Base-by-base conservation (phyloP, 768 basidiomycete genomes). In the Galerina marginata region DNA sequence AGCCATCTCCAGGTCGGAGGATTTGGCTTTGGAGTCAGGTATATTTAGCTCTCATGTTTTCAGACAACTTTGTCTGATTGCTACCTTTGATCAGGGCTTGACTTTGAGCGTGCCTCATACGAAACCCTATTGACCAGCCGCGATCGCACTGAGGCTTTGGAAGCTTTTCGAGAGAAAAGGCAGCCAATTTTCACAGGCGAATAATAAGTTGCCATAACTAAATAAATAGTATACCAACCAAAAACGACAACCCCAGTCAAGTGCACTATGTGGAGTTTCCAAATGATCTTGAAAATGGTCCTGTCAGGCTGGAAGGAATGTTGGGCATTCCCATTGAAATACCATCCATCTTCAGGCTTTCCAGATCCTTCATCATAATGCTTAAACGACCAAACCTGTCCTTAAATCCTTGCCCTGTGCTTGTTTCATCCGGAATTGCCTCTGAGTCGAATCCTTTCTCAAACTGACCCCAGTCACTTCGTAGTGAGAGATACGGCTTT, bases 381-480 rank as follows among this genome's bases (percentile, higher is more conserved):
- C 91, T 92, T 65, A 94, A 71, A 29, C 91, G 80, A 4, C 87
- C 88, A 72, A 93, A 89, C 48, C 86, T 85, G 65, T 88, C 80
- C 59, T 81, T 85, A 59, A 86, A 75, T 16, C 85, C 83, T 46
- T 81, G 81, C 16, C 81, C 78, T 37, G 75, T 71, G 26, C 74
- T 72, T 29, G 73, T 71, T 39, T 72, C 80, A 26, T 76, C 79
- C 46, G 75, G 70, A 38, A 72, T 66, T 12, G 80, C 82, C 36
- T 81, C 76, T 37, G 75, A 69, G 65, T 90, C 89, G 76, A 93
- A 93, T 16, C 86, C 85, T 70, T 88, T 92, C 67, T 91, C 90
- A 67, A 94, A 93, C 65, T 91, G 86, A 9, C 85, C 86, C 87
- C 94, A 99, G 72, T 99, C 97, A 64, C 89, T 91, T 50, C 97